Evolutionary conservation across 2,329 filamentous ascomycete genomes (phyloP).

Genomic region (Paraphoma sp.): DNA sequence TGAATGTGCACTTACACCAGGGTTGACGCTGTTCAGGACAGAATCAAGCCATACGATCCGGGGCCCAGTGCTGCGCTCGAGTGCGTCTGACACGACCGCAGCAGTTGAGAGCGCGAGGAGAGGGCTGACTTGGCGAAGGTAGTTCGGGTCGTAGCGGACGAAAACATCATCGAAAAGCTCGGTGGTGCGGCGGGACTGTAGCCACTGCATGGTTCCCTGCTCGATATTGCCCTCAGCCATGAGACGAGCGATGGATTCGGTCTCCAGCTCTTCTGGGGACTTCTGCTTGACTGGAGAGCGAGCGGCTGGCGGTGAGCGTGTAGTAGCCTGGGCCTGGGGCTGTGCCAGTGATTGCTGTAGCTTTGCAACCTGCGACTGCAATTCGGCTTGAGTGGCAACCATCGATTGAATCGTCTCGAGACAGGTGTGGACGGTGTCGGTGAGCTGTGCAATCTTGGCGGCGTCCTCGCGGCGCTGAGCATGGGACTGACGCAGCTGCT

Average conservation of each 20-base stretch:
- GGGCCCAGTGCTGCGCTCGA: constrained; percentile 60
- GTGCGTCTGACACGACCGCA: constrained; percentile 65
- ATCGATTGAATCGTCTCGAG: constrained; percentile 73
- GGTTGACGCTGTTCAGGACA: constrained; percentile 62
- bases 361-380: constrained; percentile 64
- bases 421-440: constrained; percentile 69
- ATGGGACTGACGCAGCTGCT: constrained; percentile 61
- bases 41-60: constrained; percentile 66
- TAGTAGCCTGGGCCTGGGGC: constrained; percentile 16
- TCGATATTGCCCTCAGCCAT: constrained; percentile 64
- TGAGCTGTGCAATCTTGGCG: constrained; percentile 76
- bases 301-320: constrained; percentile 34
- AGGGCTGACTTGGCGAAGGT: constrained; percentile 62
- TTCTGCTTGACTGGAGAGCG: constrained; percentile 52
- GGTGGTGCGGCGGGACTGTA: constrained; percentile 65
- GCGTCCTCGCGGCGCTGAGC: constrained; percentile 60
- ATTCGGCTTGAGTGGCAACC: constrained; percentile 71
- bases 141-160: constrained; percentile 62
- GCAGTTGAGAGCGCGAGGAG: constrained; percentile 67
- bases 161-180: constrained; percentile 70
- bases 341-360: constrained; percentile 51
- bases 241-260: constrained; percentile 66
- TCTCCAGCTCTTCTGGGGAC: constrained; percentile 62
- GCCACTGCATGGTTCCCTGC: constrained; percentile 62
- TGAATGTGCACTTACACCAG: constrained; percentile 22